Evolutionary conservation across 768 basidiomycete species (phyloP), one percentile per base, ranked within the genome.

Genomic region (Ramaria sp.): DNA sequence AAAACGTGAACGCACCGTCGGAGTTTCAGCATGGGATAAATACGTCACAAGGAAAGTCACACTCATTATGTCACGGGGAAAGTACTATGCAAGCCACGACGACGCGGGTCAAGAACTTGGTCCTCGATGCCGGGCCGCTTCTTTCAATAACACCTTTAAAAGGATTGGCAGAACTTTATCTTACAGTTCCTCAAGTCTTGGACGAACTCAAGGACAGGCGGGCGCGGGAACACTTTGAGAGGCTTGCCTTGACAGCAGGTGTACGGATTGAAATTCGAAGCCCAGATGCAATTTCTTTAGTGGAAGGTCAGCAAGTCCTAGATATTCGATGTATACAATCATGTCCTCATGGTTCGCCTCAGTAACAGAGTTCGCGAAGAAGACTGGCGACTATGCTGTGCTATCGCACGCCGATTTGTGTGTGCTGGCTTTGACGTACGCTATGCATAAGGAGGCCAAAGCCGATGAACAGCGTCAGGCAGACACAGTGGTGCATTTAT

Each of bases 311-410:
- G 58, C 77, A 81, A 63, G 81, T 84, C 84, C 57, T 49, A 77
- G 27, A 48, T 37, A 37, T 27, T 27, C 27, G 5, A 27, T 27
- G 27, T 37, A 7, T 37, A 37, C 34, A 37, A 37, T 9, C 34
- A 10, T 37, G 2, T 37, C 9, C 34, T 12, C 22, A 7, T 59
- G 6, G 33, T 4, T 37, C 7, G 27, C 22, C 59, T 43, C 66
- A 97, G 96, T 95, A 4, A 89, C 88, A 55, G 85, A 86, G 60
- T 85, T 83, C 70, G 91, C 96, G 3, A 95, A 92, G 75, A 90
- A 90, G 75, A 95, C 95, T 0, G 96, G 96, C 67, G 96, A 99
- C 70, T 94, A 92, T 67, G 75, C 89, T 43, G 94, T 92, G 48
- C 76, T 99, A 39, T 96, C 92, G 13, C 81, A 86, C 68, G 78